Conservation (phyloP, 1,284 basidiomycete species). For the Polyporus tsugae region DNA sequence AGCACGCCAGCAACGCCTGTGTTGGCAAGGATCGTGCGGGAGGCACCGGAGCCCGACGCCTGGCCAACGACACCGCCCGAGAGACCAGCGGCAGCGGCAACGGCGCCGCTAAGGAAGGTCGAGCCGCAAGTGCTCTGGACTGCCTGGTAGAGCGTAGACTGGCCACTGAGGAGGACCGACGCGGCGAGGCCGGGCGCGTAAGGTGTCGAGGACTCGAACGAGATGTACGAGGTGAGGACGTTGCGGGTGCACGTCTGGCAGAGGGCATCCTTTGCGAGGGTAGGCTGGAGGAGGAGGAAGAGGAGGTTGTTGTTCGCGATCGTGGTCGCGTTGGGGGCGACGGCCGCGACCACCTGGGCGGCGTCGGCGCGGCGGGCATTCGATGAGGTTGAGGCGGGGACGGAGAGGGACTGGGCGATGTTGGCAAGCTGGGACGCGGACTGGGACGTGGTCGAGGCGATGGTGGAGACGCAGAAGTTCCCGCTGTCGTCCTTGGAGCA, state of each 20-base stretch:
- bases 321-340: conserved; percentile 72
- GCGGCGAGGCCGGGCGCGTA: conserved; percentile 78
- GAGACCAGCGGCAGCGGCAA: conserved; percentile 73
- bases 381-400: conserved; percentile 13
- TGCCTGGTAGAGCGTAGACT: conserved; percentile 69
- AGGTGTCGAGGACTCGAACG: conserved; percentile 72
- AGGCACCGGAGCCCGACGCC: conserved; percentile 33
- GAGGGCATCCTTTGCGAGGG: conserved; percentile 57
- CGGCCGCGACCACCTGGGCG: conserved; percentile 39
- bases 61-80: conserved; percentile 44
- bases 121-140: conserved; percentile 66
- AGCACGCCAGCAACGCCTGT: conserved; percentile 33
- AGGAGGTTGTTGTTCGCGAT: conserved; percentile 72
- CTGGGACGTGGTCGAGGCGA: conserved; percentile 32
- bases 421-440: conserved; percentile 33
- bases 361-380: conserved; percentile 40
- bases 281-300: conserved; percentile 80
- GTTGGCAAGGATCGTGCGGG: conserved; percentile 36
- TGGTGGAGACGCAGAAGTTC: conserved; percentile 64
- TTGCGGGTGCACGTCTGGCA: conserved; percentile 86
- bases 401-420: conserved; percentile 33
- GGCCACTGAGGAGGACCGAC: conserved; percentile 72
- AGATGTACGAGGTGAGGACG: conserved; percentile 78
- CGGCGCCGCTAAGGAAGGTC: conserved; percentile 68
- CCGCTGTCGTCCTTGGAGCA: conserved; percentile 80